Evolutionary conservation across 2,329 filamentous ascomycete genomes (phyloP), one percentile per base, ranked within the genome.

Genomic region (Biscogniauxia sp.): DNA sequence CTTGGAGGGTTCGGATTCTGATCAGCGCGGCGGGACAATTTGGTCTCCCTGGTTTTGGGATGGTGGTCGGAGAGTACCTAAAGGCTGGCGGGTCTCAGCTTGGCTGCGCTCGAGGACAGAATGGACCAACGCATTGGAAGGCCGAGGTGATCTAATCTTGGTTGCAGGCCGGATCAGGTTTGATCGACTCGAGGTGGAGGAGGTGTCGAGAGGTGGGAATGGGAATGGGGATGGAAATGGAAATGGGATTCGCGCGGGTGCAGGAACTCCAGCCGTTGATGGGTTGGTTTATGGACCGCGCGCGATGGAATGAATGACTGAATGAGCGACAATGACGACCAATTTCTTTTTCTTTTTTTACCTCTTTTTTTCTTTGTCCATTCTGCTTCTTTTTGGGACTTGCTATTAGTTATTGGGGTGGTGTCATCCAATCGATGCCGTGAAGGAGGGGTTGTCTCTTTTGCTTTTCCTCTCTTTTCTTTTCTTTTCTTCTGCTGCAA

Each of bases 111-210:
- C 37, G 37, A 17, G 37, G 28, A 13, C 9, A 6, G 15, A 45
- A 45, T 45, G 37, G 37, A n/a, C 37, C 37, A n/a, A 45, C 37
- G 37, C 37, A 45, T 45, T 45, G 37, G 37, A 45, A 11, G 51
- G 23, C 20, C 23, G 19, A 52, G 51, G 23, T 15, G n/a, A 52
- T 45, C 37, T 45, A 45, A 45, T 45, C 37, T 45, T 45, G 37
- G 37, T 45, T 45, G 15, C 13, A n/a, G 53, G 37, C 56, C 37
- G 25, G 60, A 26, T 49, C 52, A 54, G 54, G 64, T 63, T 65
- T 66, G 62, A 66, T 63, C 63, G 63, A 52, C 64, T 58, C 53
- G 20, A 20, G 23, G 45, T 49, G 20, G 52, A 28, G 50, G 20
- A 26, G 19, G 15, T 13, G 23, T n/a, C 19, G 55, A 51, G 53